Percentiles rank a stretch among this genome's conserved stretches.
These are phyloP conservation scores for Tuctoria greenei DNA, from an alignment of 176 grass and related monocot genomes.

Conservation along the genomic window DNA sequence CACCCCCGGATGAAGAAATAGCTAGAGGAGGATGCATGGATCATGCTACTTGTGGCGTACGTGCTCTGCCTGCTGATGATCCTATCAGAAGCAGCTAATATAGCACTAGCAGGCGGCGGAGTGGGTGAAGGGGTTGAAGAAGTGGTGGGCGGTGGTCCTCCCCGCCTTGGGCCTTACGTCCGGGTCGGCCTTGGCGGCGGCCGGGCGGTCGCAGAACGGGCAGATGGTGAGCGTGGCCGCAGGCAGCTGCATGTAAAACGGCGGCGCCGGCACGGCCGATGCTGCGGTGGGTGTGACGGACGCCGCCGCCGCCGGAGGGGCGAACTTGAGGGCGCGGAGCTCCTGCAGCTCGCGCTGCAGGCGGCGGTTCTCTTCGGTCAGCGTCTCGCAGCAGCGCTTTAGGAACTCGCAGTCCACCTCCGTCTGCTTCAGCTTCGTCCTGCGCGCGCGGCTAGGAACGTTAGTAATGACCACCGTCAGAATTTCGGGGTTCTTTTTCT, in stretches of 20 bases:
- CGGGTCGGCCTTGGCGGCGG: conserved; percentile 35
- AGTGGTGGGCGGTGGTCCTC: conserved; percentile 52
- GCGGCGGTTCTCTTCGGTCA: conserved; percentile 88
- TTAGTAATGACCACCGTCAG: not conserved
- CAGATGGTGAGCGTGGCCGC: conserved; percentile 66
- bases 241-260: conserved; percentile 79
- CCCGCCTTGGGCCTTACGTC: conserved; percentile 35
- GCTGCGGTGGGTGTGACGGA: not conserved
- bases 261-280: not conserved
- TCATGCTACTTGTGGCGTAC: conserved; percentile 13
- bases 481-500: not conserved
- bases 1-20: conserved; percentile 31
- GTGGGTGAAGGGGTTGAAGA: conserved; percentile 93
- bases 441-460: conserved; percentile 36
- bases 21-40: conserved; percentile 26
- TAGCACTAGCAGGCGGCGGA: conserved; percentile 67
- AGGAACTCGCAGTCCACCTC: conserved; percentile 91
- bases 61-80: not conserved
- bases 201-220: conserved; percentile 74
- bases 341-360: conserved; percentile 83
- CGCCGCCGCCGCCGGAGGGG: not conserved
- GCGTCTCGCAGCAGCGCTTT: conserved; percentile 81
- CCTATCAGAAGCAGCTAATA: no score
- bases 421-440: conserved; percentile 98
- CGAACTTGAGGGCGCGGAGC: conserved; percentile 66